Evolutionary conservation across 345 rosid species (phyloP).

Genomic region (Geranium brycei): DNA sequence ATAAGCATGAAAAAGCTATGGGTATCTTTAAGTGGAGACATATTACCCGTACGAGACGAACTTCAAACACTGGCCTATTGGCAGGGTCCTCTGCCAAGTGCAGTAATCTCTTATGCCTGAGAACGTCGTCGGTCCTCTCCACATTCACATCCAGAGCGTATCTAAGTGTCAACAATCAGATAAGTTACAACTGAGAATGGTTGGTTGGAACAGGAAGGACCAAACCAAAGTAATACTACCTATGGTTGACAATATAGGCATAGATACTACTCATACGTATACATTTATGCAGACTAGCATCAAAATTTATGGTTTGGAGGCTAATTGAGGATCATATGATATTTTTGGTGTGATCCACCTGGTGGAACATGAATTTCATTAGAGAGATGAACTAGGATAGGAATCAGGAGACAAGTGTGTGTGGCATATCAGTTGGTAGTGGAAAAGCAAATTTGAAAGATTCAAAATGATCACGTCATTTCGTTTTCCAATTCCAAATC

Average conservation of each 20-base stretch:
- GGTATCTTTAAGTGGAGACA: background rate
- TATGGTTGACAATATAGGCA: background rate
- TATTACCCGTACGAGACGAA: conserved; percentile 79
- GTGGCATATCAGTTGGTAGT: background rate
- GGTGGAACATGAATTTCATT: background rate
- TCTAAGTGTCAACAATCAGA: conserved; percentile 23
- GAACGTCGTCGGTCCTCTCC: conserved; percentile 94
- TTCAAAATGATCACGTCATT: background rate
- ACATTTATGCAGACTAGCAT: background rate
- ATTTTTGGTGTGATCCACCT: background rate
- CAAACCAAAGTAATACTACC: background rate
- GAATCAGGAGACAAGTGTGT: background rate
- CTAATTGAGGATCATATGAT: background rate
- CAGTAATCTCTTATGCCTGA: conserved; percentile 63
- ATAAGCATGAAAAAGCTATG: background rate
- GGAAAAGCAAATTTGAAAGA: background rate
- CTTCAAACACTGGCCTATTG: conserved; percentile 72
- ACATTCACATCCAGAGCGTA: conserved; percentile 91
- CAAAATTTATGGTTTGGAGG: background rate
- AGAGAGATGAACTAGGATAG: background rate
- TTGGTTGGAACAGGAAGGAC: too few species aligned
- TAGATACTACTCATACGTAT: background rate
- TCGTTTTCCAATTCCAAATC: background rate
- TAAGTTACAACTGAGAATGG: background rate
- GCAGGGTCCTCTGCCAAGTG: conserved; percentile 66